A percentile compares a stretch with the other conserved stretches of the same genome.
phyloP scores from a whole-genome alignment of 2,329 filamentous ascomycete genomes.

The Pseudocercospora macadamiae region DNA sequence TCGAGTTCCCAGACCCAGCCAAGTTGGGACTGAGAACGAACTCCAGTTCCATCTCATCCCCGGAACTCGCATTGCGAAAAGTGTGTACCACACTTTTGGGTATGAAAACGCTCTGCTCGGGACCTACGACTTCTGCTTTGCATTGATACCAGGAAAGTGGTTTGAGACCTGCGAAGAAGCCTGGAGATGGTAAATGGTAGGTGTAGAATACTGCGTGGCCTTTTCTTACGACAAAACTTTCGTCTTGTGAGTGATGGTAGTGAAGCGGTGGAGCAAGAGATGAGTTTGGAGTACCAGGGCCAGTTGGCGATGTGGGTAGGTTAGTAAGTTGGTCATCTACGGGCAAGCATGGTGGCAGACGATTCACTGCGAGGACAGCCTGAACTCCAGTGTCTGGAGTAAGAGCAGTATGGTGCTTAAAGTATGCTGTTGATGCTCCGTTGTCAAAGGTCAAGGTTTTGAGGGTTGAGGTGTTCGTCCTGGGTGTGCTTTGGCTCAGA shows the following conservation, averaged over 20 bases:
- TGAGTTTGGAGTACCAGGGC: not conserved
- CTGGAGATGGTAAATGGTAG: not conserved
- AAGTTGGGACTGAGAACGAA: not conserved
- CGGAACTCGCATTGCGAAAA: not conserved
- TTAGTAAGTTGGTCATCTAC: not conserved
- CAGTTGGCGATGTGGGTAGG: not conserved
- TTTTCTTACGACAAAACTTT: not conserved
- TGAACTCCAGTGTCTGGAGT: not conserved
- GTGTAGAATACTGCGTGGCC: not conserved
- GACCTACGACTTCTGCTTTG: not conserved
- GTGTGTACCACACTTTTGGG: not conserved
- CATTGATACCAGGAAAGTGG: not conserved
- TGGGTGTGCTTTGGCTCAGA: too few species aligned
- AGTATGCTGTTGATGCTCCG: not conserved
- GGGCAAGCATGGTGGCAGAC: not conserved
- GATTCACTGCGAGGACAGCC: not conserved
- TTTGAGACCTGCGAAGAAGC: not conserved
- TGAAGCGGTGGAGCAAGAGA: not conserved
- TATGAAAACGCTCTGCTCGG: slow-evolving; percentile 1
- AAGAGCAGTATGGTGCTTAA: not conserved
- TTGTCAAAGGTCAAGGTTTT: not conserved
- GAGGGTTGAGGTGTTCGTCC: too few species aligned
- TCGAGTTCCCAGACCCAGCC: not conserved
- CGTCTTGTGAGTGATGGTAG: not conserved
- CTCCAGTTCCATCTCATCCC: not conserved